phyloP scores from a whole-genome alignment of 192 early-diverging fungal species.

The Martensiomyces pterosporus region DNA sequence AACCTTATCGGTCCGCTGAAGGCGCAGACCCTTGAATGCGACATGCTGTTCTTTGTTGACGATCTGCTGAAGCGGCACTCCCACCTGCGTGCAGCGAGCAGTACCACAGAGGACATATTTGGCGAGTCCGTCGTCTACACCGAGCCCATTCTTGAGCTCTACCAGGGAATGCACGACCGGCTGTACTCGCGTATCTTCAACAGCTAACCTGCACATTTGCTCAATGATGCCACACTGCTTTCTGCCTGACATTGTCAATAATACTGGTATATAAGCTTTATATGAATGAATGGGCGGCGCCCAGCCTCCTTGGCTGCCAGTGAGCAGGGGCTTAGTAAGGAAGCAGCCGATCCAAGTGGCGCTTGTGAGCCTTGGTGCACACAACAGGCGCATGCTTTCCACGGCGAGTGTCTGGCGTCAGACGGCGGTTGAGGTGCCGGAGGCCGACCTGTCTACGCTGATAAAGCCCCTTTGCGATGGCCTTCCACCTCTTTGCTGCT shows the following conservation, averaged over 20 bases:
- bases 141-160: constrained; percentile 66
- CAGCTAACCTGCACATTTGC: constrained; percentile 47
- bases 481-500: constrained; percentile 47
- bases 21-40: constrained; percentile 70
- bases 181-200: constrained; percentile 76
- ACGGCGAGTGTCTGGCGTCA: constrained; percentile 30
- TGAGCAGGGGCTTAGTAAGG: too few relatives aligned
- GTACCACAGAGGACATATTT: constrained; percentile 29
- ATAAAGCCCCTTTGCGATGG: constrained; percentile 35
- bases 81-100: constrained; percentile 27
- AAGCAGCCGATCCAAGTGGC: constrained; percentile 42
- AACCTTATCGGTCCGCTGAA: constrained; percentile 88
- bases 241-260: too few relatives aligned
- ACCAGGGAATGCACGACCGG: constrained; percentile 73
- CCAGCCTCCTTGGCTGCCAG: too few relatives aligned
- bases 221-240: too few relatives aligned
- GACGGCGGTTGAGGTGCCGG: constrained; percentile 40
- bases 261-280: too few relatives aligned
- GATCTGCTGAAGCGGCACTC: constrained; percentile 53
- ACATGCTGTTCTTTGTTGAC: constrained; percentile 53
- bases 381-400: constrained; percentile 43
- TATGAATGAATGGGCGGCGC: too few relatives aligned
- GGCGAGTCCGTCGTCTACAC: constrained; percentile 54
- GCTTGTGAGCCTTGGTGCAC: constrained; percentile 38
- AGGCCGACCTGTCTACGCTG: constrained; percentile 40